Conservation (phyloP, 805 yeast genomes). For the Ascoidea tarda region DNA sequence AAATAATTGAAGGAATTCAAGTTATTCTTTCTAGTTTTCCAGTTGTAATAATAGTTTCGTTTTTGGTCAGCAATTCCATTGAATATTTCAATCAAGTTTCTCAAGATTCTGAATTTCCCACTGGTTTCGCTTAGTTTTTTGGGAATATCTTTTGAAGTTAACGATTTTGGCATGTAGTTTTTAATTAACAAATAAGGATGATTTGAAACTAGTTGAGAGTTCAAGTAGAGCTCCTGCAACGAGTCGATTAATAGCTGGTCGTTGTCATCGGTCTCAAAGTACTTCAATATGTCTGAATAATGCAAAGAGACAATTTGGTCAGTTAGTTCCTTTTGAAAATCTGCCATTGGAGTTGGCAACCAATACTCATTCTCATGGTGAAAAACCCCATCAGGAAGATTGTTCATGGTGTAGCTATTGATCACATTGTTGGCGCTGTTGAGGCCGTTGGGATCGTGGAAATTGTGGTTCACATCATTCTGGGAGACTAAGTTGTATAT, state of each 20-base stretch:
- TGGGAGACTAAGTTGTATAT: constrained; percentile 10
- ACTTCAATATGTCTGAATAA: constrained; percentile 79
- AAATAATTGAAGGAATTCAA: neutral
- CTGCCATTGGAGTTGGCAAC: constrained; percentile 72
- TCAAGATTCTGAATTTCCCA: constrained; percentile 69
- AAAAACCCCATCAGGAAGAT: constrained; percentile 15
- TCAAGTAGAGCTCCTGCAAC: constrained; percentile 56
- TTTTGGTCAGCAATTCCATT: constrained; percentile 22
- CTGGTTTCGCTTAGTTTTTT: constrained; percentile 58
- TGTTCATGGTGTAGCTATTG: constrained; percentile 16
- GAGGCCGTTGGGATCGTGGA: constrained; percentile 17
- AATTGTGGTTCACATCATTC: constrained; percentile 17
- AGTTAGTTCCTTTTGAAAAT: constrained; percentile 75
- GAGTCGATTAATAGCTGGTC: constrained; percentile 59
- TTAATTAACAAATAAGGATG: constrained; percentile 82
- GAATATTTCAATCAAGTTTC: constrained; percentile 40
- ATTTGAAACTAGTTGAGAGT: constrained; percentile 67
- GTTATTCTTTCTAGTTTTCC: constrained; percentile 1
- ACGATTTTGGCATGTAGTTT: constrained; percentile 74
- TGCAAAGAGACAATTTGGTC: constrained; percentile 88
- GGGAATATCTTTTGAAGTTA: constrained; percentile 60
- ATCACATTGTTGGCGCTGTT: constrained; percentile 17
- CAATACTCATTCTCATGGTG: constrained; percentile 39
- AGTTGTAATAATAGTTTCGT: constrained; percentile 3
- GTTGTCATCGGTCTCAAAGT: constrained; percentile 45